Base-by-base conservation (phyloP, 768 basidiomycete species). In the Amanita brunnescens region DNA sequence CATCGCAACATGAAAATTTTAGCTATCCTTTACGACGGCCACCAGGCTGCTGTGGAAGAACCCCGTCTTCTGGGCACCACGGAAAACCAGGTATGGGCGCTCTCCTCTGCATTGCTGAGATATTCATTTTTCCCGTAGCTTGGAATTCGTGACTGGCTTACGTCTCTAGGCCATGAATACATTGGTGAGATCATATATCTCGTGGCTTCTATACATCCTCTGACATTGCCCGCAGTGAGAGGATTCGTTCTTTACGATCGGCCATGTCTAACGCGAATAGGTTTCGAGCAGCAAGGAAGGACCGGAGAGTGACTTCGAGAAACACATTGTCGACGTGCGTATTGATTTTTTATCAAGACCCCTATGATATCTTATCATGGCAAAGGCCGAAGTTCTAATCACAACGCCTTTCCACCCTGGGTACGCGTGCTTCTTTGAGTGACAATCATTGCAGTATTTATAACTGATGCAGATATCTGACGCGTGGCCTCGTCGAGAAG, bases 381-480 rank as follows among this genome's bases (percentile, higher is more conserved):
- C 13, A 48, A 39, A 87, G 84, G 83, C 85, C 41, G 87, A 89
- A 64, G 77, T 89, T 52, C 64, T 88, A 61, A 89, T 88, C 64
- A 87, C 87, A 2, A 89, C 87, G 4, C 87, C 87, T 4, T 90
- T 91, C 81, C 87, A 91, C 65, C 87, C 87, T 51, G 87, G 83
- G 57, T 29, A 29, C 26, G 26, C 26, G 26, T 29, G 26, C 7
- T 29, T 7, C 26, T 7, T 29, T 29, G 5, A 4, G 26, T 29
- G 26, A 29, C 26, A 7, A 29, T 29, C 26, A 24, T 20, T 26
- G 16, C 16, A 46, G 41, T 24, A n/a, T 24, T 9, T 39, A 38
- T 29, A 13, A 40, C 33, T n/a, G 47, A 16, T 37, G 45, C 20
- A 74, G 73, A 29, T 91, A 90, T 65, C 76, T 91, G 54, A 91